These are phyloP conservation scores for Stachybotrys elegans DNA, from an alignment of 2,329 filamentous ascomycete genomes.

Conservation along the genomic window DNA sequence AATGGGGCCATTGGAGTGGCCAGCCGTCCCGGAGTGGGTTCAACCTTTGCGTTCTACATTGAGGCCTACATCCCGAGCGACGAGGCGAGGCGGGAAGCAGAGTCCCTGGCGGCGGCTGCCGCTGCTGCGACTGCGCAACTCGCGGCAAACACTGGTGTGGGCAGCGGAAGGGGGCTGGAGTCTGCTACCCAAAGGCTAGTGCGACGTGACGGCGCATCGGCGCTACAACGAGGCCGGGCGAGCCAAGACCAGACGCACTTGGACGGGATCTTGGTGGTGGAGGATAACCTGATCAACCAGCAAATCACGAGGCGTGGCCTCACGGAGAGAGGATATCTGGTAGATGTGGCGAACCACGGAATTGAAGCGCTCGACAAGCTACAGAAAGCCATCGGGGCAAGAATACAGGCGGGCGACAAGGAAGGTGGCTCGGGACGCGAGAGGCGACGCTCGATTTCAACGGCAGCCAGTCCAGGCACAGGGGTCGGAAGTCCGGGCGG, in stretches of 20 bases:
- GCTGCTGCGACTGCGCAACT: slow-evolving; percentile 11
- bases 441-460: slow-evolving; percentile 3
- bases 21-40: slow-evolving; percentile 64
- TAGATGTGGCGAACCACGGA: slow-evolving; percentile 53
- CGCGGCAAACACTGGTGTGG: slow-evolving; percentile 17
- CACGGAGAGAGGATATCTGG: slow-evolving; percentile 41
- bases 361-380: slow-evolving; percentile 49
- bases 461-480: slow-evolving; percentile 2
- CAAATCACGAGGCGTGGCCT: slow-evolving; percentile 49
- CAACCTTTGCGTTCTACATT: slow-evolving; percentile 72
- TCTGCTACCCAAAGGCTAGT: no score
- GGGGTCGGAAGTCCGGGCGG: slow-evolving; percentile 3
- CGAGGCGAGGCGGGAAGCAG: slow-evolving; percentile 33
- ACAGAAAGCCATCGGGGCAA: slow-evolving; percentile 11
- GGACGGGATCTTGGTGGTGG: slow-evolving; percentile 47
- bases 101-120: slow-evolving; percentile 28
- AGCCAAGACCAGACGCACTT: slow-evolving; percentile 23
- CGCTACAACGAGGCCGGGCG: slow-evolving; percentile 2
- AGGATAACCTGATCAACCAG: slow-evolving; percentile 59
- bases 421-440: slow-evolving; percentile 1
- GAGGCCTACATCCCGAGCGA: slow-evolving; percentile 45
- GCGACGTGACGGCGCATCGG: not conserved
- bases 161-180: slow-evolving; percentile 9
- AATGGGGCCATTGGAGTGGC: slow-evolving; percentile 74
- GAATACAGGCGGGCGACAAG: not conserved